Evolutionary conservation across 2,329 filamentous ascomycete genomes (phyloP).

Genomic region (Hypoxylon sp.): DNA sequence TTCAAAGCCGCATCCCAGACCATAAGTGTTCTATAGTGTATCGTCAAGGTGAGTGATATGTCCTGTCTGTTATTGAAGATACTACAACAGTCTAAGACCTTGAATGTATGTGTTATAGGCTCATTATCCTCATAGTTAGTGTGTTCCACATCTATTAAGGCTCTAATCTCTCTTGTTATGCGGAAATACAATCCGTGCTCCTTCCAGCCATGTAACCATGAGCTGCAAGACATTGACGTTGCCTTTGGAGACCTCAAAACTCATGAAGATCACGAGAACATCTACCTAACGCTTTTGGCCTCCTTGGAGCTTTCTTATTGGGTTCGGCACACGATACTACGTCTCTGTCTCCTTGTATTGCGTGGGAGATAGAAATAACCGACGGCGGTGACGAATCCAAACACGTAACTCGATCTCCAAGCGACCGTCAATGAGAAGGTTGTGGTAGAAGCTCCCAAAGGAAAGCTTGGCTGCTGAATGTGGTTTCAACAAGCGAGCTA

Average conservation of each 20-base stretch:
- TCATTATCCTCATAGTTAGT: too few relatives aligned
- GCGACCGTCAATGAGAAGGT: background rate
- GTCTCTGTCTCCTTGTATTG: background rate
- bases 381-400: conserved; percentile 10
- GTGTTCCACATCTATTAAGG: too few relatives aligned
- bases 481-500: conserved; percentile 13
- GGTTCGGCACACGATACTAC: background rate
- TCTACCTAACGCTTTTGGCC: background rate
- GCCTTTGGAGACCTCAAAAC: background rate
- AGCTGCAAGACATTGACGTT: background rate
- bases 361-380: background rate
- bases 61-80: too few relatives aligned
- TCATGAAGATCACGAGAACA: background rate
- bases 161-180: too few relatives aligned
- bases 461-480: conserved; percentile 2
- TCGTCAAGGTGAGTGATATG: too few relatives aligned
- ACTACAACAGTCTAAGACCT: too few relatives aligned
- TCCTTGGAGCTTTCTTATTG: background rate
- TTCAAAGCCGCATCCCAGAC: too few relatives aligned
- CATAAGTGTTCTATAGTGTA: too few relatives aligned
- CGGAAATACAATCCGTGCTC: background rate
- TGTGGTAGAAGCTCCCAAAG: background rate
- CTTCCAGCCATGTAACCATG: background rate
- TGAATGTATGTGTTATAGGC: too few relatives aligned
- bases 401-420: conserved; percentile 15